These are phyloP conservation scores for Ulmus americana DNA, from an alignment of 331 rosid species.

Conservation along the genomic window DNA sequence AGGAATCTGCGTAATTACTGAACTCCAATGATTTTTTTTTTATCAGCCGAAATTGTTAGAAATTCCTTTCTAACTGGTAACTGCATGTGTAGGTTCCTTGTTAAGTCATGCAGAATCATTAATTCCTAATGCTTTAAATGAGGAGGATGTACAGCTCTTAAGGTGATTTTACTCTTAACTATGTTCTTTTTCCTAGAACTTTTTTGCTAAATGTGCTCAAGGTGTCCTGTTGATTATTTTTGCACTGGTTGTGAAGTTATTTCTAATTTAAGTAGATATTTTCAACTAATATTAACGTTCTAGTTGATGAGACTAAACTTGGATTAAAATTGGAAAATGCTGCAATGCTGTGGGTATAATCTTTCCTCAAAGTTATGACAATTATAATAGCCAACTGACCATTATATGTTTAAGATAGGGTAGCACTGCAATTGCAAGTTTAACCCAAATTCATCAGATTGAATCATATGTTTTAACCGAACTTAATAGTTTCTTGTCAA, in stretches of 20 bases:
- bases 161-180: slow-evolving; percentile 45
- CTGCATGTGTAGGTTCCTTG: slow-evolving; percentile 69
- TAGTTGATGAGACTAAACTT: background rate
- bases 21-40: slow-evolving; percentile 13
- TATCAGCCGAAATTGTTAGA: slow-evolving; percentile 7
- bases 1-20: slow-evolving; percentile 67
- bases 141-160: slow-evolving; percentile 81
- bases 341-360: background rate
- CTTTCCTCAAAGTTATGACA: slow-evolving; percentile 1
- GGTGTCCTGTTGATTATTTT: background rate
- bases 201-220: slow-evolving; percentile 1
- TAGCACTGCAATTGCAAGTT: background rate
- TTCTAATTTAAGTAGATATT: no score
- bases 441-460: background rate
- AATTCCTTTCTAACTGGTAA: slow-evolving; percentile 26
- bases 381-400: background rate
- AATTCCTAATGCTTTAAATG: slow-evolving; percentile 68
- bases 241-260: background rate
- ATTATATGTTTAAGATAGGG: background rate
- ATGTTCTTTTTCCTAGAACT: background rate
- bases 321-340: background rate
- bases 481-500: background rate
- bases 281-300: background rate
- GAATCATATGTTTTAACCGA: background rate
- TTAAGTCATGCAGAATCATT: slow-evolving; percentile 88